phyloP scores from a whole-genome alignment of 129 eudicot species.

The Cynara cardunculus region DNA sequence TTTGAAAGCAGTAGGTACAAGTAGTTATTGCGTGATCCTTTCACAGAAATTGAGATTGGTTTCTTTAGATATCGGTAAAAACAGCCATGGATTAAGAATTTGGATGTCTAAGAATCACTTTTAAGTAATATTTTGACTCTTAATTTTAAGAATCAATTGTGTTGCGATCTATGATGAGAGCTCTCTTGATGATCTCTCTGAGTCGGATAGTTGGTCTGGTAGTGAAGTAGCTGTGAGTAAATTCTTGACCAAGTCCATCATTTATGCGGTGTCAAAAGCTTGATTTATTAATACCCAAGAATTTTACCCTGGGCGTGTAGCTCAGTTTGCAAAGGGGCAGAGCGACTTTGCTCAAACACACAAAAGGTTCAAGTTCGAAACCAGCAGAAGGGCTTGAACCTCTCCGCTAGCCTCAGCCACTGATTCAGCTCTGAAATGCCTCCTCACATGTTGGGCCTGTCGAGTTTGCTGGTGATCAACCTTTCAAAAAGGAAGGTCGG shows the following conservation, averaged over 20 bases:
- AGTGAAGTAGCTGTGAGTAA: constrained; percentile 45
- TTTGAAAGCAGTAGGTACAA: not conserved
- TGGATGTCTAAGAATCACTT: not conserved
- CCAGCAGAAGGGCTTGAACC: not conserved
- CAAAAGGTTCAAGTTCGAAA: not conserved
- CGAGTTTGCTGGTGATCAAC: not conserved
- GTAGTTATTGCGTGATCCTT: not conserved
- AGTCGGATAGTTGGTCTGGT: constrained; percentile 57
- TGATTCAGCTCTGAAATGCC: not conserved
- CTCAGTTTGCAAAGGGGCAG: not conserved
- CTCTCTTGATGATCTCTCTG: constrained; percentile 58
- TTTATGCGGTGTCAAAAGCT: not conserved
- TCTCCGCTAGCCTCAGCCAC: not conserved
- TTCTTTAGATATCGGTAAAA: not conserved
- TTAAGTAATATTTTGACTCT: not conserved
- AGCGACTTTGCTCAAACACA: not conserved
- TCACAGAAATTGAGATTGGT: not conserved
- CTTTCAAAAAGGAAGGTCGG: not conserved
- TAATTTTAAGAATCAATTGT: constrained; percentile 22
- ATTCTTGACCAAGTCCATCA: constrained; percentile 11
- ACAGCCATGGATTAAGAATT: not conserved
- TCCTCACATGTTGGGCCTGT: not conserved
- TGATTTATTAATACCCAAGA: not conserved
- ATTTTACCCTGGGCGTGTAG: not conserved
- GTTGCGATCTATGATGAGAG: constrained; percentile 65